A percentile compares a stretch with the other conserved stretches of the same genome.
Evolutionary conservation across 2,329 filamentous ascomycete species (phyloP).

Genomic region (Fusarium acutatum): DNA sequence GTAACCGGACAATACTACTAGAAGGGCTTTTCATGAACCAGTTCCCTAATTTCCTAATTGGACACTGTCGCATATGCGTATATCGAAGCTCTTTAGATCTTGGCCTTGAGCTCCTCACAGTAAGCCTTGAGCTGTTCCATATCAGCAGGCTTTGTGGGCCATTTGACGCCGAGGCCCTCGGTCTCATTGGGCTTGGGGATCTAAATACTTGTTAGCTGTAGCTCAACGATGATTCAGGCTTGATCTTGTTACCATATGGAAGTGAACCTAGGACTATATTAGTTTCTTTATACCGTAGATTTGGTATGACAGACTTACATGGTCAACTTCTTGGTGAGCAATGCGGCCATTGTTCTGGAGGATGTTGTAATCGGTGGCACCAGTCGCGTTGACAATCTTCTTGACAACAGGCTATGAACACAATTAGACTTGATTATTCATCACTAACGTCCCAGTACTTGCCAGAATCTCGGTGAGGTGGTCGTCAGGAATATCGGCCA

Average conservation of each 20-base stretch:
- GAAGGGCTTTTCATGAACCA: constrained; percentile 16
- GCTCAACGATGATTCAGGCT: neutral
- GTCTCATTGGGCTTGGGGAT: constrained; percentile 91
- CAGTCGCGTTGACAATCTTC: constrained; percentile 81
- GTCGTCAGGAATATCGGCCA: constrained; percentile 92
- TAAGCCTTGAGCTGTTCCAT: constrained; percentile 86
- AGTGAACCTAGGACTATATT: constrained; percentile 73
- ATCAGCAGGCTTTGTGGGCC: constrained; percentile 79
- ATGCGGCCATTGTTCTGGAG: constrained; percentile 94
- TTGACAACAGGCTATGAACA: constrained; percentile 66
- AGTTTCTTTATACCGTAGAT: neutral
- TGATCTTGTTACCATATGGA: constrained; percentile 77
- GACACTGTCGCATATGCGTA: neutral
- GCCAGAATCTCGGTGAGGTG: constrained; percentile 83
- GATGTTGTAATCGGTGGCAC: constrained; percentile 86
- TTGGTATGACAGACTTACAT: constrained; percentile 66
- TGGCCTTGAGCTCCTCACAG: constrained; percentile 84
- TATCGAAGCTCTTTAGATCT: constrained; percentile 68
- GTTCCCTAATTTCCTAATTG: neutral
- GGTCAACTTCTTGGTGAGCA: constrained; percentile 91
- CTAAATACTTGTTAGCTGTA: constrained; percentile 51
- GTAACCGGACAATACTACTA: constrained; percentile 27
- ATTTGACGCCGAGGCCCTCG: constrained; percentile 82
- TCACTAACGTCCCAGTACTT: constrained; percentile 38
- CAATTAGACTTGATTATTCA: neutral